Percentiles rank a stretch among this genome's conserved stretches.
Evolutionary conservation across 23 red algal genomes (phyloP).

Genomic region (Porphyridium purpureum): DNA sequence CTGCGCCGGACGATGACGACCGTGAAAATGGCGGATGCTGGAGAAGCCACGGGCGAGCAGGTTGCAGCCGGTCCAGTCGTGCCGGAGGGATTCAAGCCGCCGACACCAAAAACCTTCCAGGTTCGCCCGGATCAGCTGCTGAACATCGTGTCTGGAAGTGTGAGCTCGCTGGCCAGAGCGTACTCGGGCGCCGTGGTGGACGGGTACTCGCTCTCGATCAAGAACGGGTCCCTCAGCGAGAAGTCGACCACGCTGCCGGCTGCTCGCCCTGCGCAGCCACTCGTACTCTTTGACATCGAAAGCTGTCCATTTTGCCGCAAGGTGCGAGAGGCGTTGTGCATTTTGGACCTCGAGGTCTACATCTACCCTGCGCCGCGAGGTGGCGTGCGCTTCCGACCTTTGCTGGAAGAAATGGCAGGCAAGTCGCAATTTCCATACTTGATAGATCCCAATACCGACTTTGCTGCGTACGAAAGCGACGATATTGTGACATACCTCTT

Average conservation of each 20-base stretch:
- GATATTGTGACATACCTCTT: conserved; percentile 84
- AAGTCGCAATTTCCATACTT: conserved; percentile 88
- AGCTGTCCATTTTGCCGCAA: conserved; percentile 86
- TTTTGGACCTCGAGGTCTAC: conserved; percentile 71
- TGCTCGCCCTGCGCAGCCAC: conserved; percentile 28
- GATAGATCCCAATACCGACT: conserved; percentile 76
- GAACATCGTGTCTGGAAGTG: conserved; percentile 20
- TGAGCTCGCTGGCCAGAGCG: conserved; percentile 6
- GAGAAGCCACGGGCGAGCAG: no score
- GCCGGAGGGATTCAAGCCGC: conserved; percentile 3
- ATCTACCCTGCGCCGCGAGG: conserved; percentile 77
- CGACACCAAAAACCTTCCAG: conserved; percentile 24
- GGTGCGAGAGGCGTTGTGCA: conserved; percentile 64
- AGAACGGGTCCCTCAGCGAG: conserved; percentile 37
- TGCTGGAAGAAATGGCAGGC: conserved; percentile 38
- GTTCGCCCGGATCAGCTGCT: conserved; percentile 42
- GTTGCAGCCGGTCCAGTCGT: background rate
- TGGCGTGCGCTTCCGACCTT: conserved; percentile 36
- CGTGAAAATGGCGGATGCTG: no score
- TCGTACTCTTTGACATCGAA: conserved; percentile 72
- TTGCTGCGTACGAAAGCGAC: conserved; percentile 58
- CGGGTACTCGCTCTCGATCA: conserved; percentile 38
- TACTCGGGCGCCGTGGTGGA: conserved; percentile 55
- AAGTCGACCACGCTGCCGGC: conserved; percentile 53
- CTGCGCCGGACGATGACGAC: no score